Evolutionary conservation across 169 alveolate genomes (phyloP).

Genomic region (Condylostoma magnum): DNA sequence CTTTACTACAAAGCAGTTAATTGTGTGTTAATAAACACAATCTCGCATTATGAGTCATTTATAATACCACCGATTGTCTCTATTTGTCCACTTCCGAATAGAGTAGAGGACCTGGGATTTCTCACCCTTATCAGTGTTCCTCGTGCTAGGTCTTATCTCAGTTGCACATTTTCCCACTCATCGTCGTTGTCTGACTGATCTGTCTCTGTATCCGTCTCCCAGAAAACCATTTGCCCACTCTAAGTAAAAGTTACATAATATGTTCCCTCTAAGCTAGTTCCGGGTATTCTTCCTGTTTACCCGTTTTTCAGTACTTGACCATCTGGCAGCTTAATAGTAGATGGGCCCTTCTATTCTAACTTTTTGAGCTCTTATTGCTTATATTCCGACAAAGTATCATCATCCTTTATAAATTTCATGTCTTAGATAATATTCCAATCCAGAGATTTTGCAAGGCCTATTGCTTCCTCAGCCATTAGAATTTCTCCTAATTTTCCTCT

Average conservation of each 20-base stretch:
- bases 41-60: slow-evolving; percentile 44
- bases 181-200: slow-evolving; percentile 45
- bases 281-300: slow-evolving; percentile 50
- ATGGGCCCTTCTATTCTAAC: too few species aligned
- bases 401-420: neutral
- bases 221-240: slow-evolving; percentile 41
- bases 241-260: neutral
- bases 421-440: slow-evolving; percentile 41
- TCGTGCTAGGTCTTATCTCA: slow-evolving; percentile 56
- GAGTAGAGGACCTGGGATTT: slow-evolving; percentile 34
- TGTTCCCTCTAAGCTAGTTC: slow-evolving; percentile 32
- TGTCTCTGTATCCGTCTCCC: slow-evolving; percentile 34
- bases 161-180: slow-evolving; percentile 58
- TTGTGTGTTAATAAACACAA: slow-evolving; percentile 77
- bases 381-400: neutral
- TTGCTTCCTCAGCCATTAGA: slow-evolving; percentile 80
- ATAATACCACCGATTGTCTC: slow-evolving; percentile 50
- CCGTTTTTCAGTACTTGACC: slow-evolving; percentile 42
- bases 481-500: slow-evolving; percentile 65
- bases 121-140: slow-evolving; percentile 58
- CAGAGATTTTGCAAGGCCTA: slow-evolving; percentile 68
- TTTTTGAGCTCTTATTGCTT: neutral
- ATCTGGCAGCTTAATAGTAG: neutral
- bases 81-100: slow-evolving; percentile 66
- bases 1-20: slow-evolving; percentile 77